Percentiles rank a stretch among this genome's conserved stretches.
These are phyloP conservation scores for Diaporthe sp. DNA, from an alignment of 2,329 filamentous ascomycete genomes.

Conservation along the genomic window DNA sequence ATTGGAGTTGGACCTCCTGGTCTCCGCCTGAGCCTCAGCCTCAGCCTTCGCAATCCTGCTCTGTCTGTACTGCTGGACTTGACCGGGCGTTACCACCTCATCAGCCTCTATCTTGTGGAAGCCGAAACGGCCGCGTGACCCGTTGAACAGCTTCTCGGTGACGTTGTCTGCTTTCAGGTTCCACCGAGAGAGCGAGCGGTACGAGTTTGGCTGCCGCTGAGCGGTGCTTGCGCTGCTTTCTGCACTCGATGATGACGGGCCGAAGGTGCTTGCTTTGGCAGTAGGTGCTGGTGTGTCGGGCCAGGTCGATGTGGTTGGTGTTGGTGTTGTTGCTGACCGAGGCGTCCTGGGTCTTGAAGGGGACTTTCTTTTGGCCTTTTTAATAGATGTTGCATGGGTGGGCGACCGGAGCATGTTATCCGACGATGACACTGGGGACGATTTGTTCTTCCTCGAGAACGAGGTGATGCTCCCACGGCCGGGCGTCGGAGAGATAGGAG, in stretches of 20 bases:
- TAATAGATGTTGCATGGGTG: conserved; percentile 30
- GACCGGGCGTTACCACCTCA: conserved; percentile 70
- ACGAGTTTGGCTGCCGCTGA: conserved; percentile 36
- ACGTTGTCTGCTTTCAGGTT: conserved; percentile 67
- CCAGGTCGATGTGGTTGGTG: conserved; percentile 19
- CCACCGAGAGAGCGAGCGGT: conserved; percentile 58
- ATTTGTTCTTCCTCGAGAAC: conserved; percentile 32
- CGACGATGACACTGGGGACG: conserved; percentile 25
- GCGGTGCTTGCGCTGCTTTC: not conserved
- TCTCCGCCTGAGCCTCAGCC: conserved; percentile 45
- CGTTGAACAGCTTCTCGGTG: conserved; percentile 66
- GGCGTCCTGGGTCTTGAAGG: conserved; percentile 27
- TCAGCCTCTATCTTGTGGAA: conserved; percentile 64
- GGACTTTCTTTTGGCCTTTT: conserved; percentile 38
- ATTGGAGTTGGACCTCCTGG: conserved; percentile 45
- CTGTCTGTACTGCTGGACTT: conserved; percentile 62
- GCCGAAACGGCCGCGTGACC: conserved; percentile 54
- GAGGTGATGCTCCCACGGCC: conserved; percentile 33
- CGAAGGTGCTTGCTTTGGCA: conserved; percentile 29
- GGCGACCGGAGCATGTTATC: conserved; percentile 35
- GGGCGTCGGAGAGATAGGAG: conserved; percentile 37
- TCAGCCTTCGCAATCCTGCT: conserved; percentile 54
- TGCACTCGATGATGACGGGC: conserved; percentile 18
- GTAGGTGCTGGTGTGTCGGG: conserved; percentile 31
- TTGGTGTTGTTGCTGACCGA: conserved; percentile 20